These are phyloP conservation scores for Magnaporthiopsis incrustans DNA, from an alignment of 2,329 filamentous ascomycete genomes.

Conservation along the genomic window DNA sequence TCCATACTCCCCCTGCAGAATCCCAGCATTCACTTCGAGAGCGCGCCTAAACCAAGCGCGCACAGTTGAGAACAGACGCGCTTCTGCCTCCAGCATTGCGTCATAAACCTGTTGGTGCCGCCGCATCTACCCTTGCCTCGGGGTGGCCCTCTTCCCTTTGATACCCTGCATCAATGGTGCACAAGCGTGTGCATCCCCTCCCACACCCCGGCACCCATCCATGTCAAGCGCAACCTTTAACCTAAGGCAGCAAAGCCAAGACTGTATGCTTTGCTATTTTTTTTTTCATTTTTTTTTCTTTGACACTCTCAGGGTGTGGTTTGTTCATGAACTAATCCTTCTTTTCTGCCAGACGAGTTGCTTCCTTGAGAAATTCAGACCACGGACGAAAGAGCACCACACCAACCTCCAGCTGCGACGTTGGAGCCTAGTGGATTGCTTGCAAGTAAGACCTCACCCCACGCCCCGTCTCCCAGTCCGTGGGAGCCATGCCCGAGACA, in stretches of 20 bases:
- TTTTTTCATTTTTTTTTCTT: no score
- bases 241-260: neutral
- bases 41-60: neutral
- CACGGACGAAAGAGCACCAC: neutral
- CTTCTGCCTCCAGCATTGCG: neutral
- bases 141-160: neutral
- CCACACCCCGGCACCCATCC: neutral
- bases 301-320: no score
- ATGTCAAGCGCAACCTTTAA: neutral
- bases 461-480: neutral
- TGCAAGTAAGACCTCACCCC: neutral
- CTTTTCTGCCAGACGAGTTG: neutral
- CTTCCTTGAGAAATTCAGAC: neutral
- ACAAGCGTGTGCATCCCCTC: conserved; percentile 6
- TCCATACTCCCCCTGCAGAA: neutral
- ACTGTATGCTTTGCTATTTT: no score
- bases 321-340: neutral
- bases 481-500: conserved; percentile 4
- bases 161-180: conserved; percentile 5
- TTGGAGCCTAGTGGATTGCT: neutral
- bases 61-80: neutral
- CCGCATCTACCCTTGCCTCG: conserved; percentile 3
- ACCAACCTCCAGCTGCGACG: neutral
- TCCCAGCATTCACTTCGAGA: neutral
- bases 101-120: conserved; percentile 6